These are phyloP conservation scores for Pirum gemmata DNA, from an alignment of 78 protist genomes.

Conservation along the genomic window DNA sequence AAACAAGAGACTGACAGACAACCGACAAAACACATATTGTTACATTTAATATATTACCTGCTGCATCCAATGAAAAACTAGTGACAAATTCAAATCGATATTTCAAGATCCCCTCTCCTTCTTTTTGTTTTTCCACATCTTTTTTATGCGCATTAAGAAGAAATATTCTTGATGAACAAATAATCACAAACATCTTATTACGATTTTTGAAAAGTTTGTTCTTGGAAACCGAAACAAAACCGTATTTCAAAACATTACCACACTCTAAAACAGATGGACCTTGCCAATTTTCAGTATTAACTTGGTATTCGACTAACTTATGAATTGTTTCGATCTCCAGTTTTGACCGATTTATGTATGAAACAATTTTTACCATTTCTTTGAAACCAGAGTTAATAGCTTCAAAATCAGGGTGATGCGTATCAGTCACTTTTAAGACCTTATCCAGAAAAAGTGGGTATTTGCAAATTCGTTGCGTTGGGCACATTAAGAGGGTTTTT, in stretches of 20 bases:
- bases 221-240: neutral
- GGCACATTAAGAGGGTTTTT: neutral
- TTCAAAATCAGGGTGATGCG: neutral
- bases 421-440: neutral
- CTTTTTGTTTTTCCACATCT: too few species aligned
- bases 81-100: too few species aligned
- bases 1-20: too few species aligned
- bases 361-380: too few species aligned
- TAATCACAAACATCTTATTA: neutral
- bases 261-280: neutral
- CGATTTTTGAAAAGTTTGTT: neutral
- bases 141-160: too few species aligned
- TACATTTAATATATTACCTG: too few species aligned
- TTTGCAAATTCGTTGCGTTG: neutral
- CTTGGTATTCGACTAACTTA: neutral
- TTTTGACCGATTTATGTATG: neutral
- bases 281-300: neutral
- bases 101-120: too few species aligned
- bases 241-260: neutral
- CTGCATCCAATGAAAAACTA: too few species aligned
- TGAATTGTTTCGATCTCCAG: neutral
- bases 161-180: neutral
- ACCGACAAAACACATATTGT: too few species aligned
- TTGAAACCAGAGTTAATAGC: neutral
- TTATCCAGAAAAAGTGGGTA: neutral